Percentiles rank a stretch among this genome's conserved stretches.
phyloP scores from a whole-genome alignment of 2,329 filamentous ascomycete species.

The Cytospora mali region DNA sequence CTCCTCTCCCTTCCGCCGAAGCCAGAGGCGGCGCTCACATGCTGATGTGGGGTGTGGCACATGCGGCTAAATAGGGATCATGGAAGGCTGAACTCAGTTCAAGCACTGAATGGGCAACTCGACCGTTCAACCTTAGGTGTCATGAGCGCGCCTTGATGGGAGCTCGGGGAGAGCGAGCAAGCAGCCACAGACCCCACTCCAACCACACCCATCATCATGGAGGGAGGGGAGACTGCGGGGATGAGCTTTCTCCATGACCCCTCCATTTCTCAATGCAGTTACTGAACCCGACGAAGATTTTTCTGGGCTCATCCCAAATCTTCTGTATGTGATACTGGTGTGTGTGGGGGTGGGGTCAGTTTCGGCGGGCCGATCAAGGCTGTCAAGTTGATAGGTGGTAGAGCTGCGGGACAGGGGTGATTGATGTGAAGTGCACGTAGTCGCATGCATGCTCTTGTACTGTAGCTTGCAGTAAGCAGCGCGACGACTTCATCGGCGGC shows the following conservation, averaged over 20 bases:
- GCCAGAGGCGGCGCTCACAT: background rate
- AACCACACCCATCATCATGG: background rate
- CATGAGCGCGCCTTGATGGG: background rate
- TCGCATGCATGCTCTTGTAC: background rate
- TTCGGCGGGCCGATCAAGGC: background rate
- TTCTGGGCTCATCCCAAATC: background rate
- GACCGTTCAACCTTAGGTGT: background rate
- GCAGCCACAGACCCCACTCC: background rate
- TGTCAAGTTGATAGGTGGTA: background rate
- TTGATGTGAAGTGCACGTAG: background rate
- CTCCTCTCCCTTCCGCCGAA: background rate
- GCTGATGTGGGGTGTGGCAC: background rate
- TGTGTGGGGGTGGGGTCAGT: background rate
- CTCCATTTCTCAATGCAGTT: background rate
- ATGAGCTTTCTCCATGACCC: background rate
- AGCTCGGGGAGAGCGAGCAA: background rate
- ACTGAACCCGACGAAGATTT: background rate
- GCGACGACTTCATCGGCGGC: background rate
- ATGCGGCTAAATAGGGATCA: background rate
- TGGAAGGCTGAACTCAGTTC: background rate
- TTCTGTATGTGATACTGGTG: background rate
- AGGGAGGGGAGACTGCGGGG: background rate
- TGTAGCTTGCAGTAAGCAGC: background rate
- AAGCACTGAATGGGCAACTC: background rate
- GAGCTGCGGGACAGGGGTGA: background rate